Conservation (phyloP, 768 basidiomycete genomes). For the Termitomyces sp. region DNA sequence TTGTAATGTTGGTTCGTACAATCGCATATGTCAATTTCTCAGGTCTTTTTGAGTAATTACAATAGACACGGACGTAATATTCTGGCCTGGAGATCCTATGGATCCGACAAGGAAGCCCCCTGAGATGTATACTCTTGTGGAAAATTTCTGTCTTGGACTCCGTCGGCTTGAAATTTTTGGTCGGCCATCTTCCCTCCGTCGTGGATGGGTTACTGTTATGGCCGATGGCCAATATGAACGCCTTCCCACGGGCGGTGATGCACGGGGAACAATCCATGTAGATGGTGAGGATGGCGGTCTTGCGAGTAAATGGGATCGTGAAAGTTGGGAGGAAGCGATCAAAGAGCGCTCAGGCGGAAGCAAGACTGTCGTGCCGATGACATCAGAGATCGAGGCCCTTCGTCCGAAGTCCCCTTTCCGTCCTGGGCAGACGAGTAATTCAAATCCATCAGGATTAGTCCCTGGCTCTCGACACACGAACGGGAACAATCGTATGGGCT, state of each 20-base stretch:
- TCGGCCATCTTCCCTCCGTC: conserved; percentile 61
- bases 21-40: neutral
- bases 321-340: conserved; percentile 60
- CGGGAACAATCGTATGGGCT: conserved; percentile 15
- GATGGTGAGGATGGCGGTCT: conserved; percentile 36
- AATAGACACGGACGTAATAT: conserved; percentile 90
- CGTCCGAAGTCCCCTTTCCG: conserved; percentile 82
- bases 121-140: conserved; percentile 93
- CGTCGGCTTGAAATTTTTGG: conserved; percentile 91
- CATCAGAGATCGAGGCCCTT: conserved; percentile 76
- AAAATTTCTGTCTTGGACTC: conserved; percentile 94
- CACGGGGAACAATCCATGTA: conserved; percentile 28
- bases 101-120: conserved; percentile 89
- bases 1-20: conserved; percentile 84
- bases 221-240: conserved; percentile 56
- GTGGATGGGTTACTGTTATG: conserved; percentile 91
- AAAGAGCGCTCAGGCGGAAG: conserved; percentile 49
- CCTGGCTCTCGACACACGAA: conserved; percentile 13
- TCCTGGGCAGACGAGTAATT: conserved; percentile 19
- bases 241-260: conserved; percentile 29
- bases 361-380: conserved; percentile 64
- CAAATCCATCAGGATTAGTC: conserved; percentile 12
- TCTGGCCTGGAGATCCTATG: conserved; percentile 88
- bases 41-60: conserved; percentile 6
- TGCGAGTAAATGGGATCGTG: conserved; percentile 53